phyloP scores from a whole-genome alignment of 1,284 basidiomycete genomes.

The Pseudozyma sp. region DNA sequence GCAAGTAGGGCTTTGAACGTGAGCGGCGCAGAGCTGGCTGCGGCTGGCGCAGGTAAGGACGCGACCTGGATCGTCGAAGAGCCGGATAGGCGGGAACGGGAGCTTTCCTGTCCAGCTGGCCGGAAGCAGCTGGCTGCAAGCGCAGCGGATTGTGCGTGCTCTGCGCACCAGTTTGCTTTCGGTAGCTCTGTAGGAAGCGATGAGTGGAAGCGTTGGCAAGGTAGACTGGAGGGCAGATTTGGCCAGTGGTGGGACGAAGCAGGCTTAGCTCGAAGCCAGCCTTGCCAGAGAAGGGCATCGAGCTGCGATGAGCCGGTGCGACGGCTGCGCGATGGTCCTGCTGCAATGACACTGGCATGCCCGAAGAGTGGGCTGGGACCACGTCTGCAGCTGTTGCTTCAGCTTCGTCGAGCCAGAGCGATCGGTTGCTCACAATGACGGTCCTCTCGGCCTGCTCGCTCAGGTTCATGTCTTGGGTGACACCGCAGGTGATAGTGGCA shows the following conservation, averaged over 20 bases:
- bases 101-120: not conserved
- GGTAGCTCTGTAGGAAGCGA: constrained; percentile 34
- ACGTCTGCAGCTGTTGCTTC: constrained; percentile 1
- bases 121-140: not conserved
- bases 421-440: constrained; percentile 51
- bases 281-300: constrained; percentile 46
- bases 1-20: constrained; percentile 42
- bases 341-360: not conserved
- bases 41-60: constrained; percentile 38
- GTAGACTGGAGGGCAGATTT: constrained; percentile 35
- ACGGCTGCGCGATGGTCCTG: not conserved
- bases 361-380: not conserved
- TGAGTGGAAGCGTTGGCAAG: constrained; percentile 54
- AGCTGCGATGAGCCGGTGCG: constrained; percentile 20
- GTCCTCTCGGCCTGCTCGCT: constrained; percentile 42
- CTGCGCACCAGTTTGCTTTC: constrained; percentile 4
- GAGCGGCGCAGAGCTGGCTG: constrained; percentile 36
- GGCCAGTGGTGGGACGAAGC: constrained; percentile 37
- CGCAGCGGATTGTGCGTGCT: not conserved
- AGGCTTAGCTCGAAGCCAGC: constrained; percentile 54
- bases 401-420: constrained; percentile 29
- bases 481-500: constrained; percentile 24
- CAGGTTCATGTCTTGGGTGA: constrained; percentile 3
- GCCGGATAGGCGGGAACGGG: constrained; percentile 22
- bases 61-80: constrained; percentile 41